Conservation (phyloP, 768 basidiomycete species). For the Russula virescens region DNA sequence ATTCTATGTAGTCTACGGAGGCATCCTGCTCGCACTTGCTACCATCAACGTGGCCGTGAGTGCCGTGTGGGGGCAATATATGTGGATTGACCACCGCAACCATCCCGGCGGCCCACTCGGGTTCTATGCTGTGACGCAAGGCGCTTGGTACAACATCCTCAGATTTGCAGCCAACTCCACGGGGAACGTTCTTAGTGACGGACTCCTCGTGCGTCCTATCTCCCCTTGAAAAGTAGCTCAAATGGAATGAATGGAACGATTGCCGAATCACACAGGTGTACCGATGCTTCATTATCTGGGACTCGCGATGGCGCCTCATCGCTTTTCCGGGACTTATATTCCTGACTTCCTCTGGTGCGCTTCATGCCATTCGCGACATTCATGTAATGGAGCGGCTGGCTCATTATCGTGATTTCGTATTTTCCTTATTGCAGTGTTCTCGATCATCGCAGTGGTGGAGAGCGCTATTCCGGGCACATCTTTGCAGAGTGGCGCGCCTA, state of each 20-base stretch:
- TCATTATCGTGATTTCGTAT: background rate
- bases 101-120: background rate
- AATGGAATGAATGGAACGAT: conserved; percentile 15
- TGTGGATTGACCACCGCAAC: no score
- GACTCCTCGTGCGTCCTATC: conserved; percentile 26
- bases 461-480: conserved; percentile 14
- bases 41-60: conserved; percentile 29
- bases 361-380: background rate
- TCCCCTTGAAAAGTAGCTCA: no score
- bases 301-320: conserved; percentile 23
- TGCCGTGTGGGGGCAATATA: conserved; percentile 21
- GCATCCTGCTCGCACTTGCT: no score
- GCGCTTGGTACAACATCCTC: conserved; percentile 28
- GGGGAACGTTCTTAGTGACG: conserved; percentile 28
- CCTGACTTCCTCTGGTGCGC: background rate
- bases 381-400: background rate
- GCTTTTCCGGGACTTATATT: conserved; percentile 23
- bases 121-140: conserved; percentile 28
- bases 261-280: conserved; percentile 22
- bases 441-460: no score
- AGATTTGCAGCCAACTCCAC: conserved; percentile 25
- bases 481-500: no score
- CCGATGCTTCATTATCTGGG: conserved; percentile 22
- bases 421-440: no score
- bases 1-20: no score